Base-by-base conservation (phyloP, 768 basidiomycete genomes). In the Mycena olivaceomarginata region DNA sequence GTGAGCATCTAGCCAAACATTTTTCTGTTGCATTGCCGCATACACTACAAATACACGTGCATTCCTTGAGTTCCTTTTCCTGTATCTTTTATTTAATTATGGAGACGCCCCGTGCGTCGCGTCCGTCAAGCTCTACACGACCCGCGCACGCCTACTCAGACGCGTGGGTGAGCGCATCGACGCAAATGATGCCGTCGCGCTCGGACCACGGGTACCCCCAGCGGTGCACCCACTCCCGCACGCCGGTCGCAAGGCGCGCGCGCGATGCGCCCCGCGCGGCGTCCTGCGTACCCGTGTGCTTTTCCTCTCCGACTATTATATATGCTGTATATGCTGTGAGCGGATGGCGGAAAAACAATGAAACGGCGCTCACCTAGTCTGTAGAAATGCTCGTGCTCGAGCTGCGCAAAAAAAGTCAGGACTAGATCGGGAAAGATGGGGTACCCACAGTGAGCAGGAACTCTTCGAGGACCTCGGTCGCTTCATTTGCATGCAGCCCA, bases 151-250 rank as follows among this genome's bases (percentile, higher is more conserved):
- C 13, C 41, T 66, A 90, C 82, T 89, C 89, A 16, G 87, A 85
- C 53, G 88, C 85, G 78, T 98, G 97, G 40, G 95, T 97, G 78
- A 96, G 87, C 31, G 94, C 87, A 85, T 99, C 98, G 65, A 98
- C 92, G 84, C 95, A 97, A 70, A 98, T 92, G 67, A 97, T 92
- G 3, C 98, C 98, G 81, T 96, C 96, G 10, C 94, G 92, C 84
- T 98, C 98, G 84, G 91, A 95, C 98, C 97, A 98, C n/a, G 98
- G 96, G 87, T 98, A 99, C 72, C 96, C 96, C 96, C 97, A 99
- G 71, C 95, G 92, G 80, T 97, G 95, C 62, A 99, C 85, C 94
- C 95, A 98, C 82, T 97, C 96, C 76, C 96, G 94, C 57, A 98
- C 94, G 12, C 95, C 96, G 2, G 95, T 92, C 15, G 96, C 95